A percentile compares a stretch with the other conserved stretches of the same genome.
These are phyloP conservation scores for Raphanus hybrid DNA, from an alignment of 441 rosid species.

Conservation along the genomic window DNA sequence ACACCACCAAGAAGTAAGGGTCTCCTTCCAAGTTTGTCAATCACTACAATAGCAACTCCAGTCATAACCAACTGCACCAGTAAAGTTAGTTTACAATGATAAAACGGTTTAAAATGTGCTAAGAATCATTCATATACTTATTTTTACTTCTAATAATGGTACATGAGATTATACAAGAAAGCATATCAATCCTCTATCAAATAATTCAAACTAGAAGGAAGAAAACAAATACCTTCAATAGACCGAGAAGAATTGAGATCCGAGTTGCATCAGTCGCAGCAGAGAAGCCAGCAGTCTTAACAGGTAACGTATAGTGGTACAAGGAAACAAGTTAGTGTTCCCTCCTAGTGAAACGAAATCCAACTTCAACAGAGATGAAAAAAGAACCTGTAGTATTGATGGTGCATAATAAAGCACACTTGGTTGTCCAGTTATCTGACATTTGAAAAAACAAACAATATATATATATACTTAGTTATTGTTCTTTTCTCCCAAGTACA, in stretches of 20 bases:
- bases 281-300: constrained; percentile 97
- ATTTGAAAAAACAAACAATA: constrained; percentile 19
- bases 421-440: constrained; percentile 98
- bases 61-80: constrained; percentile 85
- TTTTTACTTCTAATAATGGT: too few species aligned
- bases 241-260: constrained; percentile 87
- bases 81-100: constrained; percentile 13
- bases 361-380: constrained; percentile 10
- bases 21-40: constrained; percentile 95
- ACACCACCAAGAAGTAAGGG: constrained; percentile 92
- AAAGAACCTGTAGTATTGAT: constrained; percentile 77
- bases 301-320: constrained; percentile 38
- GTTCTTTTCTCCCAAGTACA: constrained; percentile 6
- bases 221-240: constrained; percentile 65
- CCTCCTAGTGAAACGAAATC: constrained; percentile 20
- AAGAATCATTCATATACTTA: neutral
- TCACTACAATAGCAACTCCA: constrained; percentile 78
- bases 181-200: too few species aligned
- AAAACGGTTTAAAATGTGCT: neutral
- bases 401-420: constrained; percentile 98
- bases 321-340: constrained; percentile 30
- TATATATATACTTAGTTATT: constrained; percentile 25
- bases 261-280: constrained; percentile 97
- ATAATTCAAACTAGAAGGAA: constrained; percentile 15
- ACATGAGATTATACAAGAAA: neutral